Conservation (phyloP, 2,329 filamentous ascomycete genomes). For the Phoma sp. region DNA sequence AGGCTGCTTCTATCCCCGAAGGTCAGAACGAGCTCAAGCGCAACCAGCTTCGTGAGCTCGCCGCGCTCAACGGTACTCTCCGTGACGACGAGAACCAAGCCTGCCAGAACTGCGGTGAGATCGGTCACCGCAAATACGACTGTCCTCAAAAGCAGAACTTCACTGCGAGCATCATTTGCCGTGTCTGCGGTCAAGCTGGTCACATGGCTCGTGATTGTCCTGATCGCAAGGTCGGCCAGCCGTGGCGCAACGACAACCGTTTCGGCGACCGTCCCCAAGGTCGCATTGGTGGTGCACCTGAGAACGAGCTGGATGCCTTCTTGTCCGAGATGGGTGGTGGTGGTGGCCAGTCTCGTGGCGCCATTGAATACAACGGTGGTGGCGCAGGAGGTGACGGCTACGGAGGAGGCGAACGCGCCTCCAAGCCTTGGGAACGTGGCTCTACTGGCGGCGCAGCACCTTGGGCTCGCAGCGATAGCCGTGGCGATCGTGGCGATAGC, state of each 20-base stretch:
- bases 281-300: constrained; percentile 74
- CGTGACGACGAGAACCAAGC: constrained; percentile 99
- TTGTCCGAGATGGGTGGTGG: constrained; percentile 95
- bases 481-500: constrained; percentile 52
- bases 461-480: constrained; percentile 62
- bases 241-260: constrained; percentile 82
- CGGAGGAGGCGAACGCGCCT: constrained; percentile 58
- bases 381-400: constrained; percentile 57
- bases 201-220: constrained; percentile 99
- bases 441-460: constrained; percentile 84
- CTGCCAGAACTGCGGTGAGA: constrained; percentile 98
- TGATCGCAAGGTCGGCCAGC: constrained; percentile 86
- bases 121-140: constrained; percentile 98
- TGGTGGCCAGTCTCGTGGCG: constrained; percentile 66
- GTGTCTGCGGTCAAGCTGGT: constrained; percentile 95
- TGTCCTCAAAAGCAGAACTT: constrained; percentile 97
- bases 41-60: constrained; percentile 96
- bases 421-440: constrained; percentile 87
- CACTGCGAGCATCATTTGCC: constrained; percentile 99
- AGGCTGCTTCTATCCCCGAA: constrained; percentile 98
- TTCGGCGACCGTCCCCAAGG: constrained; percentile 63
- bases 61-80: constrained; percentile 96
- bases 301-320: constrained; percentile 96
- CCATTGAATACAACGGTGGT: constrained; percentile 65
- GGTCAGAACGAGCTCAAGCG: constrained; percentile 99